Percentiles rank a stretch among this genome's conserved stretches.
Evolutionary conservation across 1,284 basidiomycete genomes (phyloP).

Genomic region (Mycena sp.): DNA sequence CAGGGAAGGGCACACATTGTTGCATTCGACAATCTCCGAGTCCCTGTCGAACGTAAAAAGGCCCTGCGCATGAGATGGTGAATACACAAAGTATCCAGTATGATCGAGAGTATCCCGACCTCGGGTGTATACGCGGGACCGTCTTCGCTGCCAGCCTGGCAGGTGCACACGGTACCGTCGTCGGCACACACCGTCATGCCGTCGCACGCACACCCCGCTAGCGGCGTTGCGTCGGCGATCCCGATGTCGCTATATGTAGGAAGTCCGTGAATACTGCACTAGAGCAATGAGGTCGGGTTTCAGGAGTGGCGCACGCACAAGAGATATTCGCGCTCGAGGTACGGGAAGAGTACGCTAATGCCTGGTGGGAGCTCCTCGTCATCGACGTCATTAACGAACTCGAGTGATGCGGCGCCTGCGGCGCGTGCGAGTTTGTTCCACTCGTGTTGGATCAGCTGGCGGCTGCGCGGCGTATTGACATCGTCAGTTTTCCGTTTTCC

Average conservation of each 20-base stretch:
- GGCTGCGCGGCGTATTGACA: slow-evolving; percentile 28
- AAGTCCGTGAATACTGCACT: too few species aligned
- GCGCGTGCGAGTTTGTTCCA: slow-evolving; percentile 53
- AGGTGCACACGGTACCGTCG: too few species aligned
- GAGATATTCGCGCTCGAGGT: slow-evolving; percentile 60
- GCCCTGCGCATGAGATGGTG: background rate
- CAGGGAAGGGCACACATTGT: slow-evolving; percentile 2
- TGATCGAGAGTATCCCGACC: too few species aligned
- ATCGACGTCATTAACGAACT: slow-evolving; percentile 57
- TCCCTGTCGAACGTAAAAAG: background rate
- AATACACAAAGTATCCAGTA: too few species aligned
- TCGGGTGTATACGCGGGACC: too few species aligned
- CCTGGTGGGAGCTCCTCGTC: slow-evolving; percentile 54
- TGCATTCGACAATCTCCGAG: background rate
- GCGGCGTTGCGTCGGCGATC: too few species aligned
- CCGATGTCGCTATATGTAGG: too few species aligned
- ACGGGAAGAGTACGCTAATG: slow-evolving; percentile 48
- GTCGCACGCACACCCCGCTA: too few species aligned
- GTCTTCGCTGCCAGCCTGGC: too few species aligned
- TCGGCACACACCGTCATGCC: too few species aligned
- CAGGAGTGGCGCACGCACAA: slow-evolving; percentile 57
- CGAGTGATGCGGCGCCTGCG: slow-evolving; percentile 53
- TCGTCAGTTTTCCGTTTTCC: background rate
- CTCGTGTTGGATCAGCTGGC: slow-evolving; percentile 42
- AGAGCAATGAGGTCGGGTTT: too few species aligned